Percentiles rank a stretch among this genome's conserved stretches.
Conservation (phyloP, 768 basidiomycete species). For the Lactifluus hygrophoroides region DNA sequence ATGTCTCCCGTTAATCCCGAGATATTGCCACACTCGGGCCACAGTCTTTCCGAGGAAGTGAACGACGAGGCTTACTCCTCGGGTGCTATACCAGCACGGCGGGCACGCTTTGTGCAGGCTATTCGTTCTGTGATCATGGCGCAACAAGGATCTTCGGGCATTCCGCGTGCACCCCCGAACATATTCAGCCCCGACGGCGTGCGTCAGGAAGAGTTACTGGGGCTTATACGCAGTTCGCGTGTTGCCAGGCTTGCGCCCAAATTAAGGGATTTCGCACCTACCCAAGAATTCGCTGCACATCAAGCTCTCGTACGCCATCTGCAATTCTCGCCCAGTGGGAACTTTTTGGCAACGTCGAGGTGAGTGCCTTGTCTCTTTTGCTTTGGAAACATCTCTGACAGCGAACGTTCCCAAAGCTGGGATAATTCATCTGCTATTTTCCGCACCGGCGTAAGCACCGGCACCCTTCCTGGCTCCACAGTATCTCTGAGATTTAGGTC, state of each 20-base stretch:
- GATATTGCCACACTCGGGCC: background rate
- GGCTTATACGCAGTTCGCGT: conserved; percentile 40
- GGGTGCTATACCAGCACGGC: conserved; percentile 19
- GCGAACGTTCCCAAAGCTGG: conserved; percentile 38
- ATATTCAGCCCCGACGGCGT: conserved; percentile 19
- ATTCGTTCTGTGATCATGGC: conserved; percentile 44
- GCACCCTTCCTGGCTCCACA: background rate
- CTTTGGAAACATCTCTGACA: background rate
- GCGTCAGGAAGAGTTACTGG: conserved; percentile 18
- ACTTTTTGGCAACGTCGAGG: conserved; percentile 66
- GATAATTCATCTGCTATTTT: conserved; percentile 63
- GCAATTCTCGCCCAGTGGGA: conserved; percentile 72
- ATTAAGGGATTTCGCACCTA: conserved; percentile 43
- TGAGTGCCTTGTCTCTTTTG: conserved; percentile 22
- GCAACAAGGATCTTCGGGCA: conserved; percentile 25
- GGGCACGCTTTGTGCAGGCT: conserved; percentile 34
- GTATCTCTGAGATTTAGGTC: background rate
- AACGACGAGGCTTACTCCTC: conserved; percentile 12
- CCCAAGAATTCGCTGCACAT: conserved; percentile 57
- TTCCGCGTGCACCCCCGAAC: conserved; percentile 24
- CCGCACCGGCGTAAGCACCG: conserved; percentile 44
- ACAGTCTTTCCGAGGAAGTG: background rate
- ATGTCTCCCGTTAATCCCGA: background rate
- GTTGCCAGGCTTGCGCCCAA: conserved; percentile 46
- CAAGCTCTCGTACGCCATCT: conserved; percentile 60